Percentiles rank a stretch among this genome's conserved stretches.
phyloP scores from a whole-genome alignment of 2,329 filamentous ascomycete species.

The Mariannaea sp. region DNA sequence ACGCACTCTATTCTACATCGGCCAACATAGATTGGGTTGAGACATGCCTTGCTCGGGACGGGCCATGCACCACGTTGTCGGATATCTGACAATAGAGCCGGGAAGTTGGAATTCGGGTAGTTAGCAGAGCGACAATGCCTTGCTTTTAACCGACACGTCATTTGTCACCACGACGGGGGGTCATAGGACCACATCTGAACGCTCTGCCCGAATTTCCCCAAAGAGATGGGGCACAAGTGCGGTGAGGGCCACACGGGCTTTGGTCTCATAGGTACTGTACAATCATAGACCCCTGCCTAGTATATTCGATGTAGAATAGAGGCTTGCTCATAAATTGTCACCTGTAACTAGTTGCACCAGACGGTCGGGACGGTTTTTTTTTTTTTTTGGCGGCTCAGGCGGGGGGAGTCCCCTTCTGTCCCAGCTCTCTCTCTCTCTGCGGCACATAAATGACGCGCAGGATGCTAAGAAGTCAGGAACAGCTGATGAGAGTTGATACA shows the following conservation, averaged over 20 bases:
- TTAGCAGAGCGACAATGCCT: conserved; percentile 12
- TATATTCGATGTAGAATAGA: background rate
- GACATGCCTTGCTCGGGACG: conserved; percentile 17
- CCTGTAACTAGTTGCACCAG: conserved; percentile 17
- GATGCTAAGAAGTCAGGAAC: conserved; percentile 25
- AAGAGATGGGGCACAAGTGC: conserved; percentile 28
- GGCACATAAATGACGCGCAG: conserved; percentile 36
- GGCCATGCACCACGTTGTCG: conserved; percentile 9
- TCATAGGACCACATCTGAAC: conserved; percentile 24
- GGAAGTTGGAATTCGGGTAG: conserved; percentile 6
- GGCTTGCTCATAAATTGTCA: background rate
- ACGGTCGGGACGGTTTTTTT: conserved; percentile 25
- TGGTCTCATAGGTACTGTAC: conserved; percentile 12
- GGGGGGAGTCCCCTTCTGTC: conserved; percentile 7
- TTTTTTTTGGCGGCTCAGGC: conserved; percentile 10
- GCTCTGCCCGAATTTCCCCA: conserved; percentile 28
- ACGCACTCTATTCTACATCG: conserved; percentile 7
- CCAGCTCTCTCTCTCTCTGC: conserved; percentile 22
- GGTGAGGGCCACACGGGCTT: conserved; percentile 25
- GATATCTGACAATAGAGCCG: conserved; percentile 12
- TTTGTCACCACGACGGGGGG: conserved; percentile 19
- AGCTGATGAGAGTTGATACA: conserved; percentile 17
- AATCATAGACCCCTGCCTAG: conserved; percentile 7
- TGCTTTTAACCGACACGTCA: conserved; percentile 13
- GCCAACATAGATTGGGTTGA: conserved; percentile 8